phyloP scores from a whole-genome alignment of 768 basidiomycete genomes.

The Calvatia gigantea region DNA sequence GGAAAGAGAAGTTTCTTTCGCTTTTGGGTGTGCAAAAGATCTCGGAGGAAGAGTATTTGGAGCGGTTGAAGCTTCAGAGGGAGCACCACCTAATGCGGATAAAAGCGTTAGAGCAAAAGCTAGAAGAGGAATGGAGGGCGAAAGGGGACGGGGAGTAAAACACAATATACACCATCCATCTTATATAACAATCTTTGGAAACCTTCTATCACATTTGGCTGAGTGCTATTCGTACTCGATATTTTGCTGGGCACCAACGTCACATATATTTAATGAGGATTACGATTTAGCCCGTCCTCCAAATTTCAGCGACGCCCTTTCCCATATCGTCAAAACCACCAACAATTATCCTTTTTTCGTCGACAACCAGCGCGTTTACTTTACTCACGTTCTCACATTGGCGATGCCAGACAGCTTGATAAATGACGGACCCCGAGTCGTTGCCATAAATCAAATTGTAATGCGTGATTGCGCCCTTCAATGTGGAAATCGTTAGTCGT shows the following conservation, averaged over 20 bases:
- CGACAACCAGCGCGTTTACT: slow-evolving; percentile 59
- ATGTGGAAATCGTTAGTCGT: slow-evolving; percentile 51
- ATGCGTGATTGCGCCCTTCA: slow-evolving; percentile 55
- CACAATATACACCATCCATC: neutral
- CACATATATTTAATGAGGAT: too few species aligned
- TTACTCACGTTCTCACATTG: slow-evolving; percentile 46
- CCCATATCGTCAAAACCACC: slow-evolving; percentile 60
- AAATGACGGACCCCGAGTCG: slow-evolving; percentile 30
- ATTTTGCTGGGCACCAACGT: too few species aligned
- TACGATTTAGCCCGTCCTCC: slow-evolving; percentile 30
- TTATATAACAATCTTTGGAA: too few species aligned
- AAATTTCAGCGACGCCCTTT: slow-evolving; percentile 63
- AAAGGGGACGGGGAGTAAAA: slow-evolving; percentile 1
- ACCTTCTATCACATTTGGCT: too few species aligned
- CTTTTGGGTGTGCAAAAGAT: slow-evolving; percentile 52
- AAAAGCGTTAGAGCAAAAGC: slow-evolving; percentile 47
- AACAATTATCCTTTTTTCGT: slow-evolving; percentile 46
- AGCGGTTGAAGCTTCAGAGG: slow-evolving; percentile 53
- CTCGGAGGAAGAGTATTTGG: slow-evolving; percentile 72
- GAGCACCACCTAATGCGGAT: slow-evolving; percentile 54
- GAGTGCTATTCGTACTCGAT: too few species aligned
- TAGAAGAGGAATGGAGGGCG: slow-evolving; percentile 31
- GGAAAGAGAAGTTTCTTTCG: slow-evolving; percentile 27
- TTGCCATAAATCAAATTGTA: slow-evolving; percentile 42
- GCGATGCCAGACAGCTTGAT: slow-evolving; percentile 45